A percentile compares a stretch with the other conserved stretches of the same genome.
phyloP scores from a whole-genome alignment of 257 asterid species.

The Leonotis leonurus region DNA sequence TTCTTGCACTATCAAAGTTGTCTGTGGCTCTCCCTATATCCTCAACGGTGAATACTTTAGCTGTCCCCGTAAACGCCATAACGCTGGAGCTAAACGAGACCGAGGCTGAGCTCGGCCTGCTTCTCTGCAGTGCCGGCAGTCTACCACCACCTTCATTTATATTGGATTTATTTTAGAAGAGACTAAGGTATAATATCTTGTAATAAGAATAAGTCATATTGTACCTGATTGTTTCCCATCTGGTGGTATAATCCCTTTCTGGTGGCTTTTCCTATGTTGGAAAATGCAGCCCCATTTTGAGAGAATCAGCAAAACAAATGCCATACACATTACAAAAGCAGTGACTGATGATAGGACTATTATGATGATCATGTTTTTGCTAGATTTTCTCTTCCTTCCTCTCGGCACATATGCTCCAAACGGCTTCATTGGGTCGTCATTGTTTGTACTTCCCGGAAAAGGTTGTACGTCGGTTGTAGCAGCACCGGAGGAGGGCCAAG shows the following conservation, averaged over 20 bases:
- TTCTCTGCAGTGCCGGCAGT: constrained; percentile 33
- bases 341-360: constrained; percentile 58
- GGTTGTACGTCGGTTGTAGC: constrained; percentile 45
- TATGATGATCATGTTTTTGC: constrained; percentile 39
- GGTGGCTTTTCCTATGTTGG: constrained; percentile 22
- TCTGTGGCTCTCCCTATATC: constrained; percentile 63
- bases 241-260: constrained; percentile 24
- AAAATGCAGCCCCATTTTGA: constrained; percentile 29
- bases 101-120: constrained; percentile 52
- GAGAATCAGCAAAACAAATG: constrained; percentile 49
- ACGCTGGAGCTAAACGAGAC: constrained; percentile 62
- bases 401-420: constrained; percentile 66
- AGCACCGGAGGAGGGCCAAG: constrained; percentile 32
- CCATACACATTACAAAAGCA: constrained; percentile 55
- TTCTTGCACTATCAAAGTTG: constrained; percentile 42
- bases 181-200: background rate
- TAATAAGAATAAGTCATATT: background rate
- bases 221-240: constrained; percentile 55
- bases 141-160: constrained; percentile 31
- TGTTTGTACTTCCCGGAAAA: constrained; percentile 27
- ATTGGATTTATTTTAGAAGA: background rate
- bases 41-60: constrained; percentile 48
- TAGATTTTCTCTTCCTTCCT: constrained; percentile 34
- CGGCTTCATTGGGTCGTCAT: constrained; percentile 60
- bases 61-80: constrained; percentile 62